Conservation (phyloP, 148 eudicot genomes). For the Heliamphora exappendiculata region DNA sequence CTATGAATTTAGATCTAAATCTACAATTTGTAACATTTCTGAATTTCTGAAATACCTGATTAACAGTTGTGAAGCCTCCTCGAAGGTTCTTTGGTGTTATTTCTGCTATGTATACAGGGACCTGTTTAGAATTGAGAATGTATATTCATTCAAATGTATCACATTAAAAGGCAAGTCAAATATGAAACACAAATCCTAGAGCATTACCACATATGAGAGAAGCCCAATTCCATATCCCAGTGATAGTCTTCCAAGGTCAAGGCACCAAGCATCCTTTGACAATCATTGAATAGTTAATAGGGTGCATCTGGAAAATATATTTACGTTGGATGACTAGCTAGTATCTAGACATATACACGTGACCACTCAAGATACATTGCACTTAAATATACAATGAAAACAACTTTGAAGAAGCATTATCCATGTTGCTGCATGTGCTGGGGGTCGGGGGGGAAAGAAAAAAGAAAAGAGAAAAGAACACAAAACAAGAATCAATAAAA, state of each 20-base stretch:
- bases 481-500: neutral
- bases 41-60: slow-evolving; percentile 49
- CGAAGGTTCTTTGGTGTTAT: slow-evolving; percentile 80
- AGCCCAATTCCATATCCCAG: slow-evolving; percentile 67
- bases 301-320: neutral
- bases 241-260: slow-evolving; percentile 58
- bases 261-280: slow-evolving; percentile 53
- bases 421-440: neutral
- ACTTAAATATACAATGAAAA: neutral
- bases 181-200: neutral
- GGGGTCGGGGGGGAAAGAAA: neutral
- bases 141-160: neutral
- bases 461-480: neutral
- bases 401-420: neutral
- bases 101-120: slow-evolving; percentile 84
- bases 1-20: neutral
- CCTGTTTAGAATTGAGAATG: slow-evolving; percentile 30
- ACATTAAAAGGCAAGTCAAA: neutral
- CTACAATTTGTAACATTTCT: neutral
- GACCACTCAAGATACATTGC: neutral
- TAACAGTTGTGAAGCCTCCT: slow-evolving; percentile 62
- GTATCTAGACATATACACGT: neutral
- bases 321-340: neutral
- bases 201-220: slow-evolving; percentile 63
- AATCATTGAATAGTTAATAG: slow-evolving; percentile 2